A percentile compares a stretch with the other conserved stretches of the same genome.
These are phyloP conservation scores for Pyrus hybrid DNA, from an alignment of 331 rosid species.

Conservation along the genomic window DNA sequence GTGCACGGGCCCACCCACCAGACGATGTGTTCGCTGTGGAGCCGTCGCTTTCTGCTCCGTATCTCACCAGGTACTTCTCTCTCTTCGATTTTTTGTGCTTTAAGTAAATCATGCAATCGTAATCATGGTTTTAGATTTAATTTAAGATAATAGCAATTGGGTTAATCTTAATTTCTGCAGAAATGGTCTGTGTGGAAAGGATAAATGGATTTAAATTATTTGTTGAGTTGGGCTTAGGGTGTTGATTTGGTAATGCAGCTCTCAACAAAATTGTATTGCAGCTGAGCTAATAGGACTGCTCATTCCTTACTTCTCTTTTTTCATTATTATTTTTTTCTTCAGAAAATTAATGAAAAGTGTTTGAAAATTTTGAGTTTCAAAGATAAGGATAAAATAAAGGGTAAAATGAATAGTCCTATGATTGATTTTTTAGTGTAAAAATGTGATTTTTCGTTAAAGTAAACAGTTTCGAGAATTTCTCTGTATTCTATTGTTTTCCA, in stretches of 20 bases:
- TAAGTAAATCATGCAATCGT: neutral
- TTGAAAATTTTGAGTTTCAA: no score
- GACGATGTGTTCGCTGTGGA: constrained; percentile 66
- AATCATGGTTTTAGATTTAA: neutral
- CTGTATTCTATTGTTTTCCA: neutral
- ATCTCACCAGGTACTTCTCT: constrained; percentile 61
- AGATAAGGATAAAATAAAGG: no score
- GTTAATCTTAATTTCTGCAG: neutral
- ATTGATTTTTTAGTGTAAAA: no score
- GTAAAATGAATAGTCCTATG: no score
- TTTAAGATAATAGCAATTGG: neutral
- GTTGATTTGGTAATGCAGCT: neutral
- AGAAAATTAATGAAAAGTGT: no score
- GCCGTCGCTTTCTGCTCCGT: constrained; percentile 84
- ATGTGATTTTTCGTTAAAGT: no score
- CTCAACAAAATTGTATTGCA: neutral
- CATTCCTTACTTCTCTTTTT: no score
- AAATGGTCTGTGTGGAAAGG: neutral
- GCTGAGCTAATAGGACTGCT: neutral
- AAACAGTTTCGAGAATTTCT: no score
- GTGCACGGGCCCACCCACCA: constrained; percentile 53
- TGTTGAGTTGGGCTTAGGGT: neutral
- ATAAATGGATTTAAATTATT: neutral
- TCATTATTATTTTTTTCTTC: no score
- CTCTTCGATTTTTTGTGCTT: neutral